phyloP scores from a whole-genome alignment of 2,329 filamentous ascomycete genomes.

The Cadophora luteo-olivacea region DNA sequence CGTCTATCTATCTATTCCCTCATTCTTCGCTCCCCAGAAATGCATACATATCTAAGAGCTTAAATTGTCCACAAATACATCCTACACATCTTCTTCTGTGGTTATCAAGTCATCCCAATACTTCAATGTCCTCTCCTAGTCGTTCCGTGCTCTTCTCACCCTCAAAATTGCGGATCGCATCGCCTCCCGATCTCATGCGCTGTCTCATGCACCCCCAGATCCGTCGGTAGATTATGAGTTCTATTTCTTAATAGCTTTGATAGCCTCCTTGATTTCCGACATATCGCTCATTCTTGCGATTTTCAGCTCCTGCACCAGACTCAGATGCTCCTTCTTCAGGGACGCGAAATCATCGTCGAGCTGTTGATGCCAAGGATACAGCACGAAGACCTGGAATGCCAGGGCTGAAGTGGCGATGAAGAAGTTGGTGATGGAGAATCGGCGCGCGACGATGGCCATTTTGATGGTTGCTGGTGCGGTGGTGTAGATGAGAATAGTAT shows the following conservation, averaged over 20 bases:
- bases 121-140: no score
- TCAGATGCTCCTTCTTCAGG: slow-evolving; percentile 53
- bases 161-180: background rate
- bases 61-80: no score
- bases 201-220: no score
- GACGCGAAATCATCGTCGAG: slow-evolving; percentile 57
- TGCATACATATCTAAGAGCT: no score
- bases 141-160: no score
- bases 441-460: slow-evolving; percentile 54
- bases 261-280: slow-evolving; percentile 25
- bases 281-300: slow-evolving; percentile 25
- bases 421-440: slow-evolving; percentile 60
- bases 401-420: slow-evolving; percentile 58
- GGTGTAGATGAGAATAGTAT: background rate
- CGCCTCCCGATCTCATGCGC: no score
- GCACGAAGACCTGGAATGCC: slow-evolving; percentile 59
- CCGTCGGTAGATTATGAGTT: background rate
- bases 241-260: slow-evolving; percentile 21
- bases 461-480: background rate
- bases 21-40: no score
- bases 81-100: no score
- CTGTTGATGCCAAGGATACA: slow-evolving; percentile 62
- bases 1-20: no score
- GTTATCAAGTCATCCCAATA: no score
- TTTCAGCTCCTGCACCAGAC: slow-evolving; percentile 29